A percentile compares a stretch with the other conserved stretches of the same genome.
Evolutionary conservation across 306 rosid genomes (phyloP).

Genomic region (Glycyrrhiza uralensis): DNA sequence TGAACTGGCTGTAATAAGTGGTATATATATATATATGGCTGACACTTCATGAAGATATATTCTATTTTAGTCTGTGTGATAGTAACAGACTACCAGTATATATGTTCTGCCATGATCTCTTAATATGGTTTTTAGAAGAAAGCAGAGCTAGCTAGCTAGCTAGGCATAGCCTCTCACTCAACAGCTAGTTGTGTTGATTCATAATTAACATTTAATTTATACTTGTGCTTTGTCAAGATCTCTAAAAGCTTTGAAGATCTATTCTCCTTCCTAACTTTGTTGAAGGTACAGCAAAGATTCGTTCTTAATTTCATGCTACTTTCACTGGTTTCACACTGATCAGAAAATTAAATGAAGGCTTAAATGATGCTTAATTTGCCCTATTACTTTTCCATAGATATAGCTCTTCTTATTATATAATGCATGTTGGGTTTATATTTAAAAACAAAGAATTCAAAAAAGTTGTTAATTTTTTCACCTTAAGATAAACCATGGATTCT

Average conservation of each 20-base stretch:
- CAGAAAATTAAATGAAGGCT: not conserved
- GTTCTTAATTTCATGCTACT: not conserved
- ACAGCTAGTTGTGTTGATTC: not conserved
- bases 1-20: no score
- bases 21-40: no score
- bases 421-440: no score
- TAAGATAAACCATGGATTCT: no score
- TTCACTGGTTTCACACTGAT: not conserved
- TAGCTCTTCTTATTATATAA: no score
- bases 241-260: not conserved
- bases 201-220: not conserved
- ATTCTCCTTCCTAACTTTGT: not conserved
- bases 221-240: not conserved
- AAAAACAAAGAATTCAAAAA: no score
- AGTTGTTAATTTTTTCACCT: no score
- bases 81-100: no score
- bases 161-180: no score
- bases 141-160: not conserved
- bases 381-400: not conserved
- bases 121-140: not conserved
- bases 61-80: no score
- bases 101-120: no score
- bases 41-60: no score
- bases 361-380: not conserved
- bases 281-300: not conserved